phyloP scores from a whole-genome alignment of 192 early-diverging fungal genomes.

The Umbelopsis sp. region DNA sequence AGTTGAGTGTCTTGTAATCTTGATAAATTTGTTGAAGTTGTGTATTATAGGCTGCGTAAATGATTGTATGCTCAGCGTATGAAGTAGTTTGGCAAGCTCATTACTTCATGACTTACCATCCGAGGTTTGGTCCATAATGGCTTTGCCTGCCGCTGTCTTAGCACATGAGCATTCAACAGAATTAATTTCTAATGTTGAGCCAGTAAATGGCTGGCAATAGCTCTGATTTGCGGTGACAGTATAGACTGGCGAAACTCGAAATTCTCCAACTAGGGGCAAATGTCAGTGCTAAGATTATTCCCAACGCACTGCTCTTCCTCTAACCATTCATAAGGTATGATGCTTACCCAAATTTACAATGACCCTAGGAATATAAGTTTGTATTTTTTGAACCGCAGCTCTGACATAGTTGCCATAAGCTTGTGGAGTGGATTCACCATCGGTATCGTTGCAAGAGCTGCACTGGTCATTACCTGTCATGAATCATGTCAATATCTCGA shows the following conservation, averaged over 20 bases:
- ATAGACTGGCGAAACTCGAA: conserved; percentile 27
- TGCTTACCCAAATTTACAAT: conserved; percentile 26
- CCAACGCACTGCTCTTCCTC: too few relatives aligned
- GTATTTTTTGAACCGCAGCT: conserved; percentile 23
- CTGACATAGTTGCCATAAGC: conserved; percentile 20
- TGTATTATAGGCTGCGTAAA: conserved; percentile 18
- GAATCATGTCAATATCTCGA: neutral
- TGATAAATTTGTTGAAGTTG: conserved; percentile 20
- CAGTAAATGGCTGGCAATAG: conserved; percentile 23
- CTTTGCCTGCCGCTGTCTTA: neutral
- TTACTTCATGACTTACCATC: conserved; percentile 8
- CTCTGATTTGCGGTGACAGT: conserved; percentile 15
- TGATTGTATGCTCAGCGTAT: neutral
- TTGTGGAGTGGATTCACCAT: neutral
- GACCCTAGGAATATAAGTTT: conserved; percentile 13
- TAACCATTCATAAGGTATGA: too few relatives aligned
- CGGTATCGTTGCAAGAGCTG: conserved; percentile 3
- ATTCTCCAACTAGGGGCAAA: conserved; percentile 27
- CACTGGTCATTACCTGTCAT: conserved; percentile 29
- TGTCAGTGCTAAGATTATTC: too few relatives aligned
- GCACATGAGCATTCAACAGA: conserved; percentile 21
- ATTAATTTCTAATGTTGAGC: conserved; percentile 5
- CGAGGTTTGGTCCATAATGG: conserved; percentile 25
- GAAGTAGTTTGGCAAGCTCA: neutral
- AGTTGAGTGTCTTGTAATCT: conserved; percentile 20